These are phyloP conservation scores for Testicularia cyperi DNA, from an alignment of 1,284 basidiomycete genomes.

Conservation along the genomic window DNA sequence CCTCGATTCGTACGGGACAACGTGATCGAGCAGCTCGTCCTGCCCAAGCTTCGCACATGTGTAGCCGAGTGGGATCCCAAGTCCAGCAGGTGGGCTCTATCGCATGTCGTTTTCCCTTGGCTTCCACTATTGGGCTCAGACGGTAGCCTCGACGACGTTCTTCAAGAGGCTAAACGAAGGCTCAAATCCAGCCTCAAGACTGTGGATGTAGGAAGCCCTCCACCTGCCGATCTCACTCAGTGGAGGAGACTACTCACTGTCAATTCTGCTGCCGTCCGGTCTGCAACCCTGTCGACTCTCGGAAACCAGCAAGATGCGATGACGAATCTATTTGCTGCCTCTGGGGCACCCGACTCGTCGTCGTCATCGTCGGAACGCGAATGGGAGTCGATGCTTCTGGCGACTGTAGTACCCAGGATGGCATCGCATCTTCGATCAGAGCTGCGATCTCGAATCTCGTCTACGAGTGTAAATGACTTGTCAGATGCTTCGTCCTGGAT, in stretches of 20 bases:
- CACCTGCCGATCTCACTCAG: slow-evolving; percentile 16
- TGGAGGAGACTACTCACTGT: slow-evolving; percentile 35
- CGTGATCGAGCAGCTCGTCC: slow-evolving; percentile 86
- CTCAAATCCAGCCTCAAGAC: slow-evolving; percentile 74
- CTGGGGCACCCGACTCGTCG: no score
- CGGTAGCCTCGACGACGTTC: slow-evolving; percentile 71
- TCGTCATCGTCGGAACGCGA: slow-evolving; percentile 64
- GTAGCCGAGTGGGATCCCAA: slow-evolving; percentile 71
- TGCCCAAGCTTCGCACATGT: slow-evolving; percentile 84
- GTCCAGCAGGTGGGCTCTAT: slow-evolving; percentile 63
- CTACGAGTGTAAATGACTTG: no score
- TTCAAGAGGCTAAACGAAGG: slow-evolving; percentile 82
- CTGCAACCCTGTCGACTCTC: no score
- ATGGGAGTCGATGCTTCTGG: slow-evolving; percentile 88
- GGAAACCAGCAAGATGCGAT: no score
- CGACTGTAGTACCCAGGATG: slow-evolving; percentile 86
- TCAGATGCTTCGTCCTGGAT: slow-evolving; percentile 74
- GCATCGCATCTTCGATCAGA: slow-evolving; percentile 76
- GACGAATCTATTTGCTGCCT: neutral
- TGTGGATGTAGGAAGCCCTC: slow-evolving; percentile 65
- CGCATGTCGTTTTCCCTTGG: slow-evolving; percentile 91
- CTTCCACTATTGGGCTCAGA: slow-evolving; percentile 75
- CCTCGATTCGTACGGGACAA: slow-evolving; percentile 92
- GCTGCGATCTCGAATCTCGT: slow-evolving; percentile 84
- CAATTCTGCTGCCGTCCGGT: neutral